Conservation (phyloP, 192 early-diverging fungal species). For the Gaertneriomyces semiglobifer region DNA sequence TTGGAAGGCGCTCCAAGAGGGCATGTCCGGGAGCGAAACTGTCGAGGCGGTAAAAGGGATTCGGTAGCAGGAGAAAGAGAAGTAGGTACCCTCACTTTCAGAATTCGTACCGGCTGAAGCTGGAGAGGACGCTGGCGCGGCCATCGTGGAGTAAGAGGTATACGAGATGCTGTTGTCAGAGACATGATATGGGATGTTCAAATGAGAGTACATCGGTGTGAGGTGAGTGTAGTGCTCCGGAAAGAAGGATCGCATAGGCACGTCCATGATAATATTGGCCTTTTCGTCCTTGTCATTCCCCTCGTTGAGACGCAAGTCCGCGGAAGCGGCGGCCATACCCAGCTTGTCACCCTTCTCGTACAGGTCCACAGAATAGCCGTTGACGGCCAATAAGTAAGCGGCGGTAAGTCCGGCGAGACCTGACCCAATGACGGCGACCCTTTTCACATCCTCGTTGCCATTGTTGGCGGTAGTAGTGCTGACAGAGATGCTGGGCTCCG, state of each 20-base stretch:
- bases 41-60: constrained; percentile 29
- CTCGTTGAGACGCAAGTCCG: constrained; percentile 30
- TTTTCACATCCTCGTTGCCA: background rate
- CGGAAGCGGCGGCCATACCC: constrained; percentile 47
- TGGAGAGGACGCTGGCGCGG: background rate
- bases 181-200: constrained; percentile 29
- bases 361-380: constrained; percentile 35
- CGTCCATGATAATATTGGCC: constrained; percentile 45
- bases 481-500: too few species aligned
- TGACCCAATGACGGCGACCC: constrained; percentile 48
- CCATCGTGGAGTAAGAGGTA: constrained; percentile 31
- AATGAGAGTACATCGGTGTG: constrained; percentile 35
- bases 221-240: constrained; percentile 44
- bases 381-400: constrained; percentile 41
- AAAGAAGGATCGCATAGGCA: constrained; percentile 55
- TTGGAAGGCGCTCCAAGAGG: background rate
- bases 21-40: constrained; percentile 40
- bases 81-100: constrained; percentile 10
- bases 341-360: constrained; percentile 29
- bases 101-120: background rate
- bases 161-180: constrained; percentile 46
- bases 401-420: constrained; percentile 49
- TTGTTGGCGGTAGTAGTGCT: too few species aligned
- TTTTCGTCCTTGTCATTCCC: constrained; percentile 15
- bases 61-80: constrained; percentile 41